Evolutionary conservation across 768 basidiomycete species (phyloP), one percentile per base, ranked within the genome.

Genomic region (Dioszegia crocea): DNA sequence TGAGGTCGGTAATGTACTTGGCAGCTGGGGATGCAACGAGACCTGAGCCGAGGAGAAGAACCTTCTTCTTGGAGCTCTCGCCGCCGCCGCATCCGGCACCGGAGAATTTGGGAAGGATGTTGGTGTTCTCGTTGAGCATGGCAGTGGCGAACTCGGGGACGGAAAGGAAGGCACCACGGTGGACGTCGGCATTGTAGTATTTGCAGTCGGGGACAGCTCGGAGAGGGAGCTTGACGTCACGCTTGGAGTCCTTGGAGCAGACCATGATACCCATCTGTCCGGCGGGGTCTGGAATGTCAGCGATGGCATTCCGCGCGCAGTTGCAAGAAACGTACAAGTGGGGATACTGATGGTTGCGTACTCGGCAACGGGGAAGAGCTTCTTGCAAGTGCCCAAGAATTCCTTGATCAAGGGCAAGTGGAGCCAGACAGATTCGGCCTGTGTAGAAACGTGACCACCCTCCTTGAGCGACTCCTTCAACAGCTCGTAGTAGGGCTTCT

Each of bases 281-380:
- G n/a, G 89, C 87, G 19, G 96, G 96, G 79, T 99, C 71, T 75
- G 56, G 8, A 23, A 0, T 29, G 30, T 59, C 33, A 64, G 59
- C 36, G 33, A 33, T 6, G 33, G 17, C 27, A 41, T 31, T 24
- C 40, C 26, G 12, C 14, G 3, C 10, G 12, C 3, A 16, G 9
- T 19, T 30, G 36, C 19, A 29, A 16, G 23, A 10, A n/a, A 39
- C 73, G 60, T 46, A 75, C 73, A 99, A 16, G 93, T 96, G 0
- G 94, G 94, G 65, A 98, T 93, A 21, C 92, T 97, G 60, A 92
- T 93, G 79, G 83, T 96, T 16, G 91, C 96, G 76, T 96, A 99
- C 72, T 91, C 87, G 39, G 86, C 81, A 17, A 84, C 83, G 38
- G 87, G 82, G 82, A 97, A 99, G 60, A 96, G 78, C 45, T 80